Evolutionary conservation across 768 basidiomycete species (phyloP).

Genomic region (Tricholoma hemisulphureum): DNA sequence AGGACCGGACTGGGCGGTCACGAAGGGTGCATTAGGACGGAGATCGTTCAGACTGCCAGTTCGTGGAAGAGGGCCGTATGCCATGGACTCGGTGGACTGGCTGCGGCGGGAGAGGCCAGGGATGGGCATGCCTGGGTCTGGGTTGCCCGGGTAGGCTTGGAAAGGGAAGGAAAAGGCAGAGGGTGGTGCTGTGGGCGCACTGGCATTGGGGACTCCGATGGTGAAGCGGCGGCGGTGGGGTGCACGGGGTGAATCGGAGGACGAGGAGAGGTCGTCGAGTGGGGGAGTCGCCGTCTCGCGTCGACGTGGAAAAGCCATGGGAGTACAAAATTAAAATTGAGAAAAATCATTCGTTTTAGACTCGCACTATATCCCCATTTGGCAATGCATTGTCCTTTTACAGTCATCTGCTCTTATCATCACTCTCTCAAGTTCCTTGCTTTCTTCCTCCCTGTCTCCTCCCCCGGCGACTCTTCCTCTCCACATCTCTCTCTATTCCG

Average conservation of each 20-base stretch:
- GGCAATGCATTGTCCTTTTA: not conserved
- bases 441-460: no score
- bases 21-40: constrained; percentile 51
- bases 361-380: not conserved
- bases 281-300: not conserved
- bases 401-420: not conserved
- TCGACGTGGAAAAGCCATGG: no score
- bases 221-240: not conserved
- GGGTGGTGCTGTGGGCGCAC: constrained; percentile 24
- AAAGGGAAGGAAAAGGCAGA: constrained; percentile 47
- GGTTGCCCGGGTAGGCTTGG: constrained; percentile 64
- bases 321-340: no score
- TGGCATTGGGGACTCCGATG: not conserved
- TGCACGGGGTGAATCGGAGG: not conserved
- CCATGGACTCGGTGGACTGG: constrained; percentile 43
- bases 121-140: constrained; percentile 45
- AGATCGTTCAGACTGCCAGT: constrained; percentile 26
- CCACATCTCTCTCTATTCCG: no score
- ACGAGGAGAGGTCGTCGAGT: not conserved
- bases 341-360: no score
- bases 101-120: constrained; percentile 41
- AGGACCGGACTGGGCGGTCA: constrained; percentile 20
- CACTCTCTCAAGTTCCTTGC: not conserved
- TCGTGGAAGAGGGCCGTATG: constrained; percentile 12
- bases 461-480: no score